Evolutionary conservation across 2,329 filamentous ascomycete genomes (phyloP).

Genomic region (Chalaropsis ovoidea): DNA sequence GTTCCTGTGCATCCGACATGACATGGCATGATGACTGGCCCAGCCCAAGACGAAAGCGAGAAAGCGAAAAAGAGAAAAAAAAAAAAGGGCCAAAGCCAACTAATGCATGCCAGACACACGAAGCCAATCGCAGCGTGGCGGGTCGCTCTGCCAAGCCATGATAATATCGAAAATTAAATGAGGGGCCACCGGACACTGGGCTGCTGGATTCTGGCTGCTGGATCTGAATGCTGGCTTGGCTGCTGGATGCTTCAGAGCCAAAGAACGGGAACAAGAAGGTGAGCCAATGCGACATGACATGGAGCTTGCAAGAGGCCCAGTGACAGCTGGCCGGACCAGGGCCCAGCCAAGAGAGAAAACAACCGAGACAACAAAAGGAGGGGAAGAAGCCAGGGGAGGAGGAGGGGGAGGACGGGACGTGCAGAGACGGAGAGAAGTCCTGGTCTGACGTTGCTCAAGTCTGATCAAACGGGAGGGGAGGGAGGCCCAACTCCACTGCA

Average conservation of each 20-base stretch:
- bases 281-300: background rate
- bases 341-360: background rate
- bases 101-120: background rate
- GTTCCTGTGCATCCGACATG: slow-evolving; percentile 9
- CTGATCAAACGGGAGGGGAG: background rate
- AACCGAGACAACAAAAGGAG: background rate
- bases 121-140: background rate
- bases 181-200: background rate
- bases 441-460: background rate
- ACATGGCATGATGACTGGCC: no score
- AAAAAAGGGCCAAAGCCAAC: no score
- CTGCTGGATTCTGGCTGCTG: no score
- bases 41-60: background rate
- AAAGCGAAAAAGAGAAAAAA: background rate
- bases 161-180: background rate
- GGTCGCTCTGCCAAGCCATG: background rate
- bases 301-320: background rate
- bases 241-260: background rate
- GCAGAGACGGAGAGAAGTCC: background rate
- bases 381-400: background rate
- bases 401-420: no score
- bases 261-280: background rate
- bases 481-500: no score
- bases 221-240: no score
- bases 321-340: background rate